Conservation (phyloP, 2,329 filamentous ascomycete genomes). For the Emergomyces orientalis region DNA sequence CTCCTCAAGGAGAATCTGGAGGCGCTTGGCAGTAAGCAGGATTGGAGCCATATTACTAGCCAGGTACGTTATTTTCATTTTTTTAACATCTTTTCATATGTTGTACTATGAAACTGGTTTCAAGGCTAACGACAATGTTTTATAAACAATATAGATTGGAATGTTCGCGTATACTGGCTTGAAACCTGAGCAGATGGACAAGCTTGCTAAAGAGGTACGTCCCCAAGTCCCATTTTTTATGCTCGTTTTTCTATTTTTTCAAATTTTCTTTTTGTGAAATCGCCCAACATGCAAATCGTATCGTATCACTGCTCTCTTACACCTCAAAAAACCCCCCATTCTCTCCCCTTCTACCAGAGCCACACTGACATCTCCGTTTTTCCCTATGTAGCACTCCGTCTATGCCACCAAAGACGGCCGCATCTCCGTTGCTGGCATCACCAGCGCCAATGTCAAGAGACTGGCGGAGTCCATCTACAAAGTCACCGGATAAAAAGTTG, state of each 20-base stretch:
- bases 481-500: constrained; percentile 36
- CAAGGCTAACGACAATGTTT: not conserved
- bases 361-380: not conserved
- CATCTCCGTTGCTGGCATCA: constrained; percentile 44
- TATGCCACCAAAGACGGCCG: constrained; percentile 76
- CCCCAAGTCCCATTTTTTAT: too few species aligned
- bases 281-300: too few species aligned
- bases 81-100: not conserved
- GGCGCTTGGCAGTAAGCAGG: constrained; percentile 87
- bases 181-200: constrained; percentile 81
- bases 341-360: not conserved
- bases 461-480: constrained; percentile 45
- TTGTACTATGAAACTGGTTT: not conserved
- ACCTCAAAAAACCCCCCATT: too few species aligned
- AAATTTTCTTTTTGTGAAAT: not conserved
- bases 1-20: constrained; percentile 92
- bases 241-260: not conserved
- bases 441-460: constrained; percentile 41
- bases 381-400: constrained; percentile 60
- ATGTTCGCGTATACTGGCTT: constrained; percentile 99
- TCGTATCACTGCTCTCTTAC: too few species aligned
- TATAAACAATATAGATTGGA: constrained; percentile 55
- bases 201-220: constrained; percentile 70
- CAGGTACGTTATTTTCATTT: constrained; percentile 42
- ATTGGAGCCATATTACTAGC: constrained; percentile 98